Base-by-base conservation (phyloP, 2,329 filamentous ascomycete species). In the Neonectria faginata region DNA sequence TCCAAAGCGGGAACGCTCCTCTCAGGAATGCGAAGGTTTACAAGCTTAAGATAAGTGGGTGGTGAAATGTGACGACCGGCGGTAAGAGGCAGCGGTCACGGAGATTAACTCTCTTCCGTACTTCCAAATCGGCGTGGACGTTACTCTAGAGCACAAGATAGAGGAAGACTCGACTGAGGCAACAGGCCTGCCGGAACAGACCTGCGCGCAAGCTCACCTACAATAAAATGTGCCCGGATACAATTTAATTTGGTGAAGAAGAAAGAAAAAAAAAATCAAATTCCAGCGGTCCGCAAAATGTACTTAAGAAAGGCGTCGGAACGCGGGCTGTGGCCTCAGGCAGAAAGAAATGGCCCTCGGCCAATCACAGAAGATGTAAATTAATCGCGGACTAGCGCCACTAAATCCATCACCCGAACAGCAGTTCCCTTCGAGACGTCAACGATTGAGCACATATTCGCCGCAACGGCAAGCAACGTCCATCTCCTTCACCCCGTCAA, bases 191-290 rank as follows among this genome's bases (percentile, higher is more conserved):
- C 75, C 74, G 74, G 75, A 76, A 79, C 75, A 78, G 75, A 73
- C 72, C 73, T 77, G 77, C 67, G 82, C 81, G 77, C 86, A 86
- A 89, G 87, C 83, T 85, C 84, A 86, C 88, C 88, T 87, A 91
- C 88, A 90, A 91, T 90, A 91, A 88, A 88, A 75, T 86, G 85
- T 88, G 87, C 85, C 78, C 87, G 82, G 83, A 85, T 89, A 90
- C 88, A 90, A 89, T 88, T 51, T 81, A 70, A 68, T 74, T 81
- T 81, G 79, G 78, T 74, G 75, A 80, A 82, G 79, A 79, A 81
- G 76, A 76, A 78, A 77, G 74, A 72, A 74, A 69, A 73, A 72
- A 74, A 69, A 73, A 74, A 57, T 56, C n/a, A 57, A 66, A 58
- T 59, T 57, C 18, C n/a, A 44, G 31, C 44, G 60, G 60, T 47